phyloP scores from a whole-genome alignment of 192 early-diverging fungal species.

The Radiomyces spectabilis region DNA sequence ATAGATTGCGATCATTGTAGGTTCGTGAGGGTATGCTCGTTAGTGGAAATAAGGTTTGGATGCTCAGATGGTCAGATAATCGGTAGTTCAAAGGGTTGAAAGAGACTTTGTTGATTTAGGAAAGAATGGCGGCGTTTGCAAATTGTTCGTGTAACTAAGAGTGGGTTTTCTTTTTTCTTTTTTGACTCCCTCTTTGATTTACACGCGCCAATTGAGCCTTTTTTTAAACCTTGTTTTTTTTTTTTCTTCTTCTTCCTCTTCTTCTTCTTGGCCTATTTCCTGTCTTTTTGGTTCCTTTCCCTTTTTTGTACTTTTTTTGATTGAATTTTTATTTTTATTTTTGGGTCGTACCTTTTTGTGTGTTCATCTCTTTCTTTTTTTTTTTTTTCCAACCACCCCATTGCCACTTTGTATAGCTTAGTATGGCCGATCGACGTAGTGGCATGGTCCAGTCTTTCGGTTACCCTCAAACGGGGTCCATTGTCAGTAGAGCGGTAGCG shows the following conservation, averaged over 20 bases:
- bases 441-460: slow-evolving; percentile 13
- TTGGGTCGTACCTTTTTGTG: neutral
- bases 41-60: too few species aligned
- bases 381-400: too few species aligned
- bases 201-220: too few species aligned
- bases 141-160: too few species aligned
- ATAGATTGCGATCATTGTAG: too few species aligned
- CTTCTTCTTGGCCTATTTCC: neutral
- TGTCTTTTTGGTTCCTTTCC: neutral
- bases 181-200: too few species aligned
- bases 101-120: too few species aligned
- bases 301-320: neutral
- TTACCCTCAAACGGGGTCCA: slow-evolving; percentile 9
- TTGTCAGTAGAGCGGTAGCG: slow-evolving; percentile 23
- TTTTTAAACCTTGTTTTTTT: neutral
- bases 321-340: slow-evolving; percentile 1
- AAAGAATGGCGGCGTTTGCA: too few species aligned
- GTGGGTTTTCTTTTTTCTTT: too few species aligned
- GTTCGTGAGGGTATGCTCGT: too few species aligned
- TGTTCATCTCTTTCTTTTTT: slow-evolving; percentile 7
- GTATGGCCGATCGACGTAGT: slow-evolving; percentile 21
- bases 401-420: neutral
- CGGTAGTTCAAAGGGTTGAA: too few species aligned
- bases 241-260: neutral
- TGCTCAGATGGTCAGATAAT: too few species aligned